Percentiles rank a stretch among this genome's conserved stretches.
Evolutionary conservation across 805 yeast species (phyloP).

Genomic region (Pichia gijzeniarum): DNA sequence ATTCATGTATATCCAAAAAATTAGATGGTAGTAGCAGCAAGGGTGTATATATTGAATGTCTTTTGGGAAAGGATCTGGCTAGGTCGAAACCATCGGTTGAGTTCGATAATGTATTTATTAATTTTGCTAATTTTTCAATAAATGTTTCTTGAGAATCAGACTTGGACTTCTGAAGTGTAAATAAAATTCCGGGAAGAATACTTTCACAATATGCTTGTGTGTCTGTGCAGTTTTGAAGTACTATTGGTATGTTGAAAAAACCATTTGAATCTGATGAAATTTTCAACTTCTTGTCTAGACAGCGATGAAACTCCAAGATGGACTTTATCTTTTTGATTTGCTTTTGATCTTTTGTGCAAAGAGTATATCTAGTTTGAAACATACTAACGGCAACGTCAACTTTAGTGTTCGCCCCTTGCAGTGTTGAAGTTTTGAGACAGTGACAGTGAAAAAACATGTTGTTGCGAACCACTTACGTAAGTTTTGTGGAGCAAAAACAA

Average conservation of each 20-base stretch:
- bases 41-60: conserved; percentile 63
- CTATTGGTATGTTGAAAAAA: conserved; percentile 1
- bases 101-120: neutral
- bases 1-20: conserved; percentile 36
- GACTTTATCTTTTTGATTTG: conserved; percentile 6
- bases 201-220: neutral
- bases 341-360: neutral
- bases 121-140: neutral
- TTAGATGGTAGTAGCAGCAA: conserved; percentile 49
- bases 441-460: too few species aligned
- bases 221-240: neutral
- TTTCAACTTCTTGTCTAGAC: conserved; percentile 1
- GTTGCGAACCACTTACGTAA: too few species aligned
- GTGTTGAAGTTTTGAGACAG: too few species aligned
- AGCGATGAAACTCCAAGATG: neutral
- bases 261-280: conserved; percentile 4
- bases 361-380: neutral
- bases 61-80: conserved; percentile 35
- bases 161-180: neutral
- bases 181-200: neutral
- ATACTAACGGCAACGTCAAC: too few species aligned
- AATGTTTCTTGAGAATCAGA: neutral
- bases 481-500: too few species aligned
- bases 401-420: too few species aligned
- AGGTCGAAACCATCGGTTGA: neutral